Evolutionary conservation across 1,139 yeast genomes (phyloP).

Genomic region (Diutina sp.): DNA sequence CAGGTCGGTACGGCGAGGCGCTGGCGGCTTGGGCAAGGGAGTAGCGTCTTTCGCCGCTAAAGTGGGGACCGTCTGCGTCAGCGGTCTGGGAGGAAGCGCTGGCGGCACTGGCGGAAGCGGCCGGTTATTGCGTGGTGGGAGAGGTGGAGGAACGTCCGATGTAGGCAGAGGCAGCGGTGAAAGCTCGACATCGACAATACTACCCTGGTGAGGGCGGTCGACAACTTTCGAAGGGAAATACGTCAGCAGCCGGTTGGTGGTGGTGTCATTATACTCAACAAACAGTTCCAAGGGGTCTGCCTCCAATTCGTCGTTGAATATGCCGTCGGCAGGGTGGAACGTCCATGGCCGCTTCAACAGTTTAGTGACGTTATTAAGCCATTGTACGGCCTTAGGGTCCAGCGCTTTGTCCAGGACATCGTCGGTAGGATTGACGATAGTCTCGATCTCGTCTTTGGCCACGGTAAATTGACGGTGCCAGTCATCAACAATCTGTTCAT

Average conservation of each 20-base stretch:
- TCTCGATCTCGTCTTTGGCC: slow-evolving; percentile 23
- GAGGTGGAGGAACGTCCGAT: neutral
- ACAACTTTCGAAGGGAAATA: slow-evolving; percentile 18
- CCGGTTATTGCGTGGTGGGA: neutral
- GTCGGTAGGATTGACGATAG: slow-evolving; percentile 18
- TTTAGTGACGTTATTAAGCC: slow-evolving; percentile 16
- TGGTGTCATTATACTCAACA: slow-evolving; percentile 17
- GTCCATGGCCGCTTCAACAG: slow-evolving; percentile 15
- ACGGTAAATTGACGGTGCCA: slow-evolving; percentile 25
- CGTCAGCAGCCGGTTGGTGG: slow-evolving; percentile 14
- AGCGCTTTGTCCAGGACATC: slow-evolving; percentile 18
- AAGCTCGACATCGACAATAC: neutral
- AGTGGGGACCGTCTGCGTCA: neutral
- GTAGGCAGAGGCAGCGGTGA: neutral
- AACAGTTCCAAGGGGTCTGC: slow-evolving; percentile 24
- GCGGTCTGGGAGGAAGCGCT: neutral
- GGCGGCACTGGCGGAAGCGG: neutral
- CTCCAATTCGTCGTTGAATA: slow-evolving; percentile 18
- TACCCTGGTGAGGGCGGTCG: slow-evolving; percentile 3
- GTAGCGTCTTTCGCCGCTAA: neutral
- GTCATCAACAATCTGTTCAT: slow-evolving; percentile 13
- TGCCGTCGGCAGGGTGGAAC: slow-evolving; percentile 15
- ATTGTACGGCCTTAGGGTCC: slow-evolving; percentile 12
- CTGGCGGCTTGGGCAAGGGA: neutral
- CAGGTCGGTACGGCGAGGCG: neutral